Evolutionary conservation across 2,329 filamentous ascomycete genomes (phyloP), one percentile per base, ranked within the genome.

Genomic region (Penicillium griseofulvum): DNA sequence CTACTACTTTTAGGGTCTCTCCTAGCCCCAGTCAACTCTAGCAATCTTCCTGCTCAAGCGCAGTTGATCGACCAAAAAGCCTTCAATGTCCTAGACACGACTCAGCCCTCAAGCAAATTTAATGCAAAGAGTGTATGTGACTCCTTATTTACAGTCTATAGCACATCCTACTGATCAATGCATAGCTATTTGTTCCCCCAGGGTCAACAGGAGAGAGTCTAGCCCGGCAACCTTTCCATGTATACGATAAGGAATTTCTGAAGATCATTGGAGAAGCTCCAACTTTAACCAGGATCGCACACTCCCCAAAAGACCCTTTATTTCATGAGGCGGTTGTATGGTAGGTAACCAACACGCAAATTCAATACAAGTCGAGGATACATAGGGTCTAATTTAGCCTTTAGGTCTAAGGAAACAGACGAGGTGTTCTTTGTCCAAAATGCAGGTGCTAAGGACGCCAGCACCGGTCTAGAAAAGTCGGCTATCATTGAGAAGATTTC

Each of bases 391-490:
- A 4, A 51, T 19, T 33, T 17, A 37, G 10, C 14, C 31, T 50
- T 29, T 19, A 59, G 58, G 57, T 48, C 48, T 2, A 60, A 55
- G 29, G 37, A 46, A 31, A 63, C 56, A 6, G 59, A 63, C 10
- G 60, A 63, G 26, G 51, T 63, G 1, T 63, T 63, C 31, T 63
- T 63, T 5, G 60, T 60, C 14, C 60, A 63, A 22, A 63, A 63
- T 50, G 60, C 60, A 26, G 60, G 60, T 1, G 44, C 58, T n/a
- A 52, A 45, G n/a, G 33, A 55, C 14, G 55, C 58, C 19, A 34
- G 58, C 16, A 60, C 58, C 9, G 58, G 58, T 12, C 49, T 60
- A 2, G 29, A 58, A 0, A 58, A 55, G 43, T 60, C 58, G 1
- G 41, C 58, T 5, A 60, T 60, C 10, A 46, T 60, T 17, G 52